phyloP scores from a whole-genome alignment of 2,329 filamentous ascomycete species.

The Apiospora saccharicola region DNA sequence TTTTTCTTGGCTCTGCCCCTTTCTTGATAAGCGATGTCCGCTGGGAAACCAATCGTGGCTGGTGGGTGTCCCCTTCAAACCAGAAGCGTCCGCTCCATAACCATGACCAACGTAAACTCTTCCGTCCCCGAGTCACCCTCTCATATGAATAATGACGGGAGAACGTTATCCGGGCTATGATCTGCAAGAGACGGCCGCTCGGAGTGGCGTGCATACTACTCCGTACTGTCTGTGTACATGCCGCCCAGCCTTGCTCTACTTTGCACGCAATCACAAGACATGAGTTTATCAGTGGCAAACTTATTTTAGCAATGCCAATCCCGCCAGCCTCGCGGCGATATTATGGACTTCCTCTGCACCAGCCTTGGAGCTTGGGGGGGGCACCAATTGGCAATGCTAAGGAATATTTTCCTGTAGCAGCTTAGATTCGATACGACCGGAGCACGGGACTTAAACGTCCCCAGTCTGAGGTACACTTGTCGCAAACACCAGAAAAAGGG shows the following conservation, averaged over 20 bases:
- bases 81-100: conserved; percentile 4
- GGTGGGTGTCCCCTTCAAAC: conserved; percentile 1
- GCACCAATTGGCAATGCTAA: neutral
- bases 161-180: neutral
- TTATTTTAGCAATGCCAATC: neutral
- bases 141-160: neutral
- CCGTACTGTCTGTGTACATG: neutral
- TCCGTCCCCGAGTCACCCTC: neutral
- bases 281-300: neutral
- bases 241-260: neutral
- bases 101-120: neutral
- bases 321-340: neutral
- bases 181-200: neutral
- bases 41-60: neutral
- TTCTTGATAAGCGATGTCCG: neutral
- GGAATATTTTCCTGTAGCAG: neutral
- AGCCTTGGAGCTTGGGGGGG: neutral
- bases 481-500: neutral
- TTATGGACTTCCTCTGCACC: neutral
- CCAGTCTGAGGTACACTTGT: conserved; percentile 3
- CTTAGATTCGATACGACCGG: conserved; percentile 2
- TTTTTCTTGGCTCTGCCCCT: conserved; percentile 9
- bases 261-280: neutral
- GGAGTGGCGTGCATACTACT: neutral
- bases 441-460: conserved; percentile 12